Base-by-base conservation (phyloP, 2,329 filamentous ascomycete species). In the Aureobasidium sp. region DNA sequence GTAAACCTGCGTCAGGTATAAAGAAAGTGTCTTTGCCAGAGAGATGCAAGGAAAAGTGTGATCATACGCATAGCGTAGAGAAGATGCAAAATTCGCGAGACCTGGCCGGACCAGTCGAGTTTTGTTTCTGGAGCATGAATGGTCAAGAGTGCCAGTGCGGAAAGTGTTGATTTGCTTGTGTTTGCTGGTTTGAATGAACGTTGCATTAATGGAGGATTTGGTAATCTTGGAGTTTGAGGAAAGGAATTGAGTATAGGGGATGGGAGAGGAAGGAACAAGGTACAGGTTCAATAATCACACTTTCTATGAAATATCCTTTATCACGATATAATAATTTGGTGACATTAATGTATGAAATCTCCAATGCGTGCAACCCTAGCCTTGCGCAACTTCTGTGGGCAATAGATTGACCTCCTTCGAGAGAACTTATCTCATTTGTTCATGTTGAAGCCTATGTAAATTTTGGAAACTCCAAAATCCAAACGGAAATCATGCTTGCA, bases 51-150 rank as follows among this genome's bases (percentile, higher is more conserved):
- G 29, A 51, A 9, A 49, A 60, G 25, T 12, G 11, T 6, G 25
- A 51, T 45, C 36, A 60, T 17, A 51, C 57, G 7, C 44, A 60
- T 22, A 51, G 48, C 14, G 55, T 59, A 9, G 42, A 59, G 14
- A 44, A 27, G 22, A 49, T 51, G 57, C 57, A 51, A 25, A 45
- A 60, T 6, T 60, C 57, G 5, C 57, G 37, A 15, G 45, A 51
- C 22, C 27, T 60, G 44, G 25, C 44, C n/a, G 57, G 45, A 31
- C 17, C 31, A 22, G 36, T 49, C 25, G 57, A 60, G 11, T 60
- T 60, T 5, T 60, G 57, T 42, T 60, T 60, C 45, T 60, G 57
- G 57, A 42, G 45, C 5, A 31, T 60, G 57, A 60, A 60, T 5
- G 45, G 57, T 11, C 45, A 51, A n/a, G 31, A 36, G 12, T 60